Base-by-base conservation (phyloP, 768 basidiomycete species). In the Gelatoporia subvermispora region DNA sequence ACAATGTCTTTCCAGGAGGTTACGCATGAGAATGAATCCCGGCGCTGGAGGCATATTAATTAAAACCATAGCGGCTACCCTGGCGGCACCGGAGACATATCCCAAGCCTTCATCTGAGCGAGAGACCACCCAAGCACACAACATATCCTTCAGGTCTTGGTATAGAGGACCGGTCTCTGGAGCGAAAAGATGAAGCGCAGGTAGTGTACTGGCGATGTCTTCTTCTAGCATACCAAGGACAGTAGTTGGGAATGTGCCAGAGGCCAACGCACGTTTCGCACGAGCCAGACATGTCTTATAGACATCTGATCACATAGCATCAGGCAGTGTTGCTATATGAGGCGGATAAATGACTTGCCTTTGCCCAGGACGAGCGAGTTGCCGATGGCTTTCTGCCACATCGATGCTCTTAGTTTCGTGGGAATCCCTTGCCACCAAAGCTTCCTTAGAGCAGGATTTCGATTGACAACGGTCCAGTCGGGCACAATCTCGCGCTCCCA, bases 371-470 rank as follows among this genome's bases (percentile, higher is more conserved):
- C 82, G 38, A 95, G 71, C 21, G 80, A 71, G 61, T 95, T 95
- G 8, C 93, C 93, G 15, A 86, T 80, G n/a, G 85, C 89, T 44
- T 75, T 75, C 62, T 88, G 81, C 93, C 93, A 95, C 73, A 94
- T 76, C 1, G 74, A 63, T 3, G 87, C 85, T 25, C 93, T 78
- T 47, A 91, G 65, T 60, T 88, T 87, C 0, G 85, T 77, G 2
- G 93, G 93, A 56, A 93, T 88, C 3, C 93, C 93, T 24, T 74
- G 74, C 91, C 91, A 92, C 93, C 92, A 95, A 8, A 93, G 60
- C 60, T 74, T 79, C 25, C 85, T 78, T 45, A 93, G 68, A 9
- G 66, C 65, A 0, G 84, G 72, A 52, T 88, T 81, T 56, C 76
- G 80, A 61, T 82, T 62, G 7, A 91, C 86, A 20, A 78, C 74